Base-by-base conservation (phyloP, 257 asterid species). In the Capsicum baccatum region DNA sequence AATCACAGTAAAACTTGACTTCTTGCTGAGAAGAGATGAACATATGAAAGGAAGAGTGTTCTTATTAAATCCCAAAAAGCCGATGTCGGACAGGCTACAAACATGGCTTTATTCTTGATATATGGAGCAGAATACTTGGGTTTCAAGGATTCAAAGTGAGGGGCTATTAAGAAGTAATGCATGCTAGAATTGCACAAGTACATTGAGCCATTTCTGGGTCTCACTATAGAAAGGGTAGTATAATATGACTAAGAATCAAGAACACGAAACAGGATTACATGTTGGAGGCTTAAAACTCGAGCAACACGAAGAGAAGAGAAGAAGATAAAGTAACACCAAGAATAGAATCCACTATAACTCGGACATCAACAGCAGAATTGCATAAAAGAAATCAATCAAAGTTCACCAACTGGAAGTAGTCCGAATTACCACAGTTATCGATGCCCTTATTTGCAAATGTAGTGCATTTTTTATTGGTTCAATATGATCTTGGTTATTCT, bases 111-210 rank as follows among this genome's bases (percentile, higher is more conserved):
- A 48, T 74, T 54, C 42, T 11, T 3, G 13, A 50, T 50, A 50
- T 76, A 76, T 76, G 48, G 60, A 76, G 63, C 81, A 76, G 47
- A 76, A 73, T 48, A 73, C 57, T 73, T 74, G 47, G 44, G 81
- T 21, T 74, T 21, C 62, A 74, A 74, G 14, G 47, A 42, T 19
- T 50, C 47, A 6, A 52, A 74, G 60, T 12, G 19, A 26, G 62
- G 21, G 47, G 47, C 60, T 50, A n/a, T 47, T 73, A 73, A 73
- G 80, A 58, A 11, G 37, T 12, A 12, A 73, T 73, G 39, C 42
- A 73, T 73, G 33, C 42, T 47, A 47, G 58, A 73, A 73, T 19
- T 5, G 6, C 80, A 73, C 39, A 47, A 50, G 62, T 21, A 74
- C 62, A 60, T 21, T 74, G 81, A 74, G 81, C 44, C 81, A 21